Percentiles rank a stretch among this genome's conserved stretches.
phyloP scores from a whole-genome alignment of 352 stramenopile species.

The Phytophthora citrophthora region DNA sequence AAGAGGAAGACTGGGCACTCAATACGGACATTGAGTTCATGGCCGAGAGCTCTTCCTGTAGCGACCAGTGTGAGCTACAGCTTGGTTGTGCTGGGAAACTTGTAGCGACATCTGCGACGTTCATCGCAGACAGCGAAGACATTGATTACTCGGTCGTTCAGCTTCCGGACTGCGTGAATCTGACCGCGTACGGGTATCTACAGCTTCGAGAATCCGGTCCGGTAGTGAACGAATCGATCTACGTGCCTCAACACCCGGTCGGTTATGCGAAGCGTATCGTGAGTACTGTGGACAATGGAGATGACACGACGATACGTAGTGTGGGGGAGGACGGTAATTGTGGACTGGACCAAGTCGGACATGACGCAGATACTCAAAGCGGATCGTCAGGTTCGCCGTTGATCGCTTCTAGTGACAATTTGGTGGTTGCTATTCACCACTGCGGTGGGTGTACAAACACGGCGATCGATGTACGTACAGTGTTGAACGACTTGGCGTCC shows the following conservation, averaged over 20 bases:
- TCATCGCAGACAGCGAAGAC: constrained; percentile 43
- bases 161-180: constrained; percentile 43
- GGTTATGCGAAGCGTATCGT: constrained; percentile 62
- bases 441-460: constrained; percentile 60
- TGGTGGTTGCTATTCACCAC: constrained; percentile 61
- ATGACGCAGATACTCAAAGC: constrained; percentile 52
- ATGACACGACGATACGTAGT: constrained; percentile 36
- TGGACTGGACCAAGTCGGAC: constrained; percentile 45
- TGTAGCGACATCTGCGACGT: constrained; percentile 47
- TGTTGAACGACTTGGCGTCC: constrained; percentile 42
- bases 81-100: constrained; percentile 55
- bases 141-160: constrained; percentile 70
- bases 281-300: constrained; percentile 39
- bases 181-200: constrained; percentile 60
- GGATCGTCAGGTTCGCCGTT: constrained; percentile 59
- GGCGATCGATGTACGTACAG: constrained; percentile 45
- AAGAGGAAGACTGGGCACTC: constrained; percentile 27
- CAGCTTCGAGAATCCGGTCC: constrained; percentile 49
- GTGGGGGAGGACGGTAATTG: constrained; percentile 39
- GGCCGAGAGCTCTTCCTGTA: constrained; percentile 58
- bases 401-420: constrained; percentile 47
- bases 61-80: constrained; percentile 44
- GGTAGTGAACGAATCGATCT: constrained; percentile 54
- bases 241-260: constrained; percentile 61
- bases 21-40: constrained; percentile 66